Evolutionary conservation across 2,329 filamentous ascomycete species (phyloP).

Genomic region (Elsinoe fawcettii): DNA sequence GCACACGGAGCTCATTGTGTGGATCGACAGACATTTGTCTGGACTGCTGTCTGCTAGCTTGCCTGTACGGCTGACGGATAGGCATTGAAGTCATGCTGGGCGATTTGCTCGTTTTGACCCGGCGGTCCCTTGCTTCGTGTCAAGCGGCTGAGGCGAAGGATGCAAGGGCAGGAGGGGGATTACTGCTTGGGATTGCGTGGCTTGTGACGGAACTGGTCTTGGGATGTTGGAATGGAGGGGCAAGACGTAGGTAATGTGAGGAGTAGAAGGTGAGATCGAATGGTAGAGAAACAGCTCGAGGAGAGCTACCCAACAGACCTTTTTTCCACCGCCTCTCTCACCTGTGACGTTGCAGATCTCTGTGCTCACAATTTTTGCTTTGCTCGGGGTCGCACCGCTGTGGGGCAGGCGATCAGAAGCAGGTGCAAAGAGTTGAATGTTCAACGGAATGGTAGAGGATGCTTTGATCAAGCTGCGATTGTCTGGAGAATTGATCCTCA

Average conservation of each 20-base stretch:
- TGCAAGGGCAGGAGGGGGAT: conserved; percentile 2
- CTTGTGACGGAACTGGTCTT: conserved; percentile 4
- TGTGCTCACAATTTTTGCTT: conserved; percentile 6
- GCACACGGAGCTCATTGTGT: conserved; percentile 50
- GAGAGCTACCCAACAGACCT: neutral
- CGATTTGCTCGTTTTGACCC: conserved; percentile 1
- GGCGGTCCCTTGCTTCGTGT: neutral
- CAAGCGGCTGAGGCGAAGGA: neutral
- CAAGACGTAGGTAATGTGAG: neutral
- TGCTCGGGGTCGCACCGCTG: conserved; percentile 7
- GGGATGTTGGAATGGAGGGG: neutral
- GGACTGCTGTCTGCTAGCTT: conserved; percentile 33
- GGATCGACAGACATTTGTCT: conserved; percentile 44
- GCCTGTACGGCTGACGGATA: conserved; percentile 26
- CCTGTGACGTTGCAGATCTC: conserved; percentile 13
- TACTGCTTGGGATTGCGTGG: conserved; percentile 3
- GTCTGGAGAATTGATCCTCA: neutral
- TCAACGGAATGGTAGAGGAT: conserved; percentile 1
- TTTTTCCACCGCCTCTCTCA: conserved; percentile 4
- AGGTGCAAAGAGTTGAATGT: conserved; percentile 10
- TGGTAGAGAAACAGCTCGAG: neutral
- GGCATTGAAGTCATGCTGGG: conserved; percentile 19
- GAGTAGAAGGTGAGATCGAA: neutral
- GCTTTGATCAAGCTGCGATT: neutral
- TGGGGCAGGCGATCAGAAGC: conserved; percentile 10